Evolutionary conservation across 2,329 filamentous ascomycete species (phyloP), one percentile per base, ranked within the genome.

Genomic region (Paraphaeosphaeria minitans): DNA sequence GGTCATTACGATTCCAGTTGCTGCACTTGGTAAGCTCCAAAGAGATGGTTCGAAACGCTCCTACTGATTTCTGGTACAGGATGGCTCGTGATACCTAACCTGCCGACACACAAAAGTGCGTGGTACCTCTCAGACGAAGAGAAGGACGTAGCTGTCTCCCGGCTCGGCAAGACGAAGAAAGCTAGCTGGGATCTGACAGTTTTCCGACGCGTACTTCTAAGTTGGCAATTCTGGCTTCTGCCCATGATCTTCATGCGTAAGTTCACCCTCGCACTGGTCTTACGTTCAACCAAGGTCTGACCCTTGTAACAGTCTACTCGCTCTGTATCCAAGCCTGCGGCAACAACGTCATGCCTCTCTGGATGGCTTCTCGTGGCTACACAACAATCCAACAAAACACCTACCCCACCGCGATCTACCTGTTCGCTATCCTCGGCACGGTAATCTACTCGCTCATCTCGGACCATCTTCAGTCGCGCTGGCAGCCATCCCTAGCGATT

Each of bases 251-350:
- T 50, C 47, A 50, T 50, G 47, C 47, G 43, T 46, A 46, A n/a
- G 22, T 22, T 22, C 43, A 10, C 14, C 19, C 4, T 24, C 21
- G 41, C 5, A 3, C 5, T 6, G 22, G 4, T 29, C 22, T 3
- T n/a, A n/a, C 3, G 6, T n/a, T 27, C 4, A n/a, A 9, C 3
- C 4, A 1, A 29, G 43, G 27, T 21, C 43, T 46, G 6, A 46
- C 14, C 14, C 16, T 46, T 9, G 13, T 12, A 46, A 29, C n/a
- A 46, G 43, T 50, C 19, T 50, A 50, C 13, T 50, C 47, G 19
- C 47, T 50, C n/a, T 50, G 47, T 31, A 50, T 50, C 5, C 47
- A 50, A 39, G 47, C 47, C 21, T 50, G 47, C 47, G 47, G 47
- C 29, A 50, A 50, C 31, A 50, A 50, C 31, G 47, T 50, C 31